Conservation (phyloP, 805 yeast genomes). For the Yarrowia sp. region DNA sequence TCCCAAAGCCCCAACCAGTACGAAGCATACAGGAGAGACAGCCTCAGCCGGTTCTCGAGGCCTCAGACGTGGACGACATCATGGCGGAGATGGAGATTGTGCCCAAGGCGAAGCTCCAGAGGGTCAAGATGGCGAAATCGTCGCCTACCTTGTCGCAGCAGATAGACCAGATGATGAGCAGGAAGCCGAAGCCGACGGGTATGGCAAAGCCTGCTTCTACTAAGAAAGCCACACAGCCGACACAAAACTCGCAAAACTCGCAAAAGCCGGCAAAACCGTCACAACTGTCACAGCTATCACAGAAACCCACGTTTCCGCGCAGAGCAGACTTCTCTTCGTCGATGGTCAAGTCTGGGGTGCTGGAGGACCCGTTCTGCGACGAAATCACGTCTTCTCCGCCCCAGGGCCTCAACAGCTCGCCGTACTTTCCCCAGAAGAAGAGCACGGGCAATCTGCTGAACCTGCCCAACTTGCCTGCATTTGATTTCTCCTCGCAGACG, state of each 20-base stretch:
- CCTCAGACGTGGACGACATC: background rate
- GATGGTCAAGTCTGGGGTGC: background rate
- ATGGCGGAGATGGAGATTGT: background rate
- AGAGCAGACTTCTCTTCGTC: background rate
- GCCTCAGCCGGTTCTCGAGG: background rate
- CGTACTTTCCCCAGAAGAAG: background rate
- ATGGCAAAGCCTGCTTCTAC: too few species aligned
- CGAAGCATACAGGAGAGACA: background rate
- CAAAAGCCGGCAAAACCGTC: too few species aligned
- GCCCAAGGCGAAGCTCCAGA: background rate
- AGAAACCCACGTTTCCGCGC: background rate
- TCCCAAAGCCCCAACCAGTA: background rate
- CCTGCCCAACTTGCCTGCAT: background rate
- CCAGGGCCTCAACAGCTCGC: background rate
- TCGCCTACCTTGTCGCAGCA: background rate
- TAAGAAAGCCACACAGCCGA: too few species aligned
- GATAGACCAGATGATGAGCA: too few species aligned
- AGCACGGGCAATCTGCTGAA: background rate
- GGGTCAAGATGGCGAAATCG: background rate
- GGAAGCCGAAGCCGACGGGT: too few species aligned
- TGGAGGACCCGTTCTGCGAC: constrained; percentile 15
- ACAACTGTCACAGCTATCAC: background rate
- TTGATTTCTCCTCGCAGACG: background rate
- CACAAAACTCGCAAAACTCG: too few species aligned
- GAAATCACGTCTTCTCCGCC: constrained; percentile 4